Percentiles rank a stretch among this genome's conserved stretches.
phyloP scores from a whole-genome alignment of 306 rosid genomes.

The Cyclanthera cordifolia region DNA sequence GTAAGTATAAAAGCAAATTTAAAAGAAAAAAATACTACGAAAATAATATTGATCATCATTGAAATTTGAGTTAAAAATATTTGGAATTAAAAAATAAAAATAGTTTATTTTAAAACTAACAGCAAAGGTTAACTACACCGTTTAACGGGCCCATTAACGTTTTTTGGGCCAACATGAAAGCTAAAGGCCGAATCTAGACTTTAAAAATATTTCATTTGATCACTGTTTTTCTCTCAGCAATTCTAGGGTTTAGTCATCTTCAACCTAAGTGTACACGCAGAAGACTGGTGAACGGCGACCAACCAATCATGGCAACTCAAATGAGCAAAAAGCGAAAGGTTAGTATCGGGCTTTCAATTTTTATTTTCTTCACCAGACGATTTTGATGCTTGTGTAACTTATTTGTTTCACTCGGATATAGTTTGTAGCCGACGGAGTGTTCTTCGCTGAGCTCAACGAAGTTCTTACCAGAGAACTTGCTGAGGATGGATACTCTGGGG shows the following conservation, averaged over 20 bases:
- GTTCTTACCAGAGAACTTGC: constrained; percentile 61
- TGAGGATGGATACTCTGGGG: constrained; percentile 70
- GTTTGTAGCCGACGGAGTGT: constrained; percentile 78
- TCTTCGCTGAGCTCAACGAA: constrained; percentile 67
- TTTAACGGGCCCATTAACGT: not conserved
- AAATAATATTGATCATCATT: too few species aligned
- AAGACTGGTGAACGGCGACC: not conserved
- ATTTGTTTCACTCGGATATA: constrained; percentile 4
- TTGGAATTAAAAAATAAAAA: too few species aligned
- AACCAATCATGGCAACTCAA: constrained; percentile 31
- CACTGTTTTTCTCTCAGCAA: not conserved
- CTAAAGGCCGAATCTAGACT: not conserved
- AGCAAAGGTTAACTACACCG: too few species aligned
- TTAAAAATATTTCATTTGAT: not conserved
- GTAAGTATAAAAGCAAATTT: too few species aligned
- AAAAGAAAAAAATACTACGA: too few species aligned
- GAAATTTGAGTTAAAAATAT: too few species aligned
- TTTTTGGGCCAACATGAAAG: not conserved
- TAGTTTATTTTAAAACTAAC: too few species aligned
- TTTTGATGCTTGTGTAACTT: not conserved
- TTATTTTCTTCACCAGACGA: not conserved
- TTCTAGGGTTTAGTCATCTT: constrained; percentile 21
- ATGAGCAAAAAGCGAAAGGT: constrained; percentile 36
- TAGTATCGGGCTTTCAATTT: too few species aligned
- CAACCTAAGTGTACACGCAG: not conserved